These are phyloP conservation scores for Fraxinus floribunda DNA, from an alignment of 305 asterid species.

Conservation along the genomic window DNA sequence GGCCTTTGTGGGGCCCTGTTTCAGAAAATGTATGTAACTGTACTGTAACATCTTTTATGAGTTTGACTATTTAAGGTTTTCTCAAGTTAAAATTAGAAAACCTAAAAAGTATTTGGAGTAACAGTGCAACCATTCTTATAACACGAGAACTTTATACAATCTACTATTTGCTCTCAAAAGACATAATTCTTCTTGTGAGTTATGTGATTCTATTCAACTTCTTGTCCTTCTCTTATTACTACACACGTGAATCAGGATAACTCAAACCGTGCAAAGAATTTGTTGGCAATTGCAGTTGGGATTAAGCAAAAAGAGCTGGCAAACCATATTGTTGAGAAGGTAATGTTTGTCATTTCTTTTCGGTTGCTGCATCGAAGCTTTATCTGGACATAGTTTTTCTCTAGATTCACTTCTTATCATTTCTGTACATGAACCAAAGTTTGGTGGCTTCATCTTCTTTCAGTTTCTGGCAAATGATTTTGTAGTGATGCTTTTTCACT, in stretches of 20 bases:
- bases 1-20: conserved; percentile 69
- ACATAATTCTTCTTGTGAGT: not conserved
- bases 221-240: not conserved
- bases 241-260: conserved; percentile 39
- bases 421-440: not conserved
- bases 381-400: not conserved
- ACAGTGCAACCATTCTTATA: not conserved
- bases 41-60: not conserved
- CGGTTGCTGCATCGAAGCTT: not conserved
- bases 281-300: conserved; percentile 88
- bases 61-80: not conserved
- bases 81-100: not conserved
- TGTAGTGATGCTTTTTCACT: too few relatives aligned
- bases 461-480: conserved; percentile 71
- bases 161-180: not conserved
- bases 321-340: conserved; percentile 68
- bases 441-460: conserved; percentile 17
- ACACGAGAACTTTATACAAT: not conserved
- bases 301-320: conserved; percentile 69
- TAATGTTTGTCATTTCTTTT: conserved; percentile 22
- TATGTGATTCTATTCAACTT: not conserved
- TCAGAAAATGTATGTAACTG: conserved; percentile 43
- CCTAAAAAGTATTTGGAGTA: not conserved
- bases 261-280: conserved; percentile 31
- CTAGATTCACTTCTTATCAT: not conserved